Evolutionary conservation across 108 stramenopile species (phyloP), one percentile per base, ranked within the genome.

Genomic region (Fistulifera pelliculosa): DNA sequence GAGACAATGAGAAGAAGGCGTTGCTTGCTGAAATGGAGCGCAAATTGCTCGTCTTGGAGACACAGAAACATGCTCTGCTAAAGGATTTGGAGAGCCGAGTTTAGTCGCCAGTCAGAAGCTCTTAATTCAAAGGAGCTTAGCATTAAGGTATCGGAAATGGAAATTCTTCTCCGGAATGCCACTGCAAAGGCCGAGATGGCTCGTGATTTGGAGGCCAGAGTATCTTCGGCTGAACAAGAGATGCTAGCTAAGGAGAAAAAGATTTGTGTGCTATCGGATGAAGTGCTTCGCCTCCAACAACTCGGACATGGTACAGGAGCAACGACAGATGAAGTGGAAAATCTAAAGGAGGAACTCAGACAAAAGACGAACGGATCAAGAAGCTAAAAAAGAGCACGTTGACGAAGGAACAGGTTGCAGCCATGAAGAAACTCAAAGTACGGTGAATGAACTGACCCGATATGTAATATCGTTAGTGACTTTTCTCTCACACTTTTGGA

Each of bases 371-470:
- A 12, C 66, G 92, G 12, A 93, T 93, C 54, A 71, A 81, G 50
- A 85, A 89, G 54, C 80, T 93, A 13, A 79, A 89, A 56, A 70
- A 70, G 38, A 56, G 68, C 22, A 70, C 71, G 27, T 62, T 93
- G 39, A 93, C 92, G 22, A 87, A 81, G 51, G 81, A 80, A 41
- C 78, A 83, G 45, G 57, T 77, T 8, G 85, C 68, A 41, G 59
- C 64, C 19, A 64, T 89, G 25, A 79, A 83, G 52, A 82, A 87
- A 49, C 70, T 87, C 56, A 84, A 92, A 72, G 77, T 82, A 69
- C 6, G 31, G 3, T 3, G 6, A 35, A 35, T 35, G 8, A 54
- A 70, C 50, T 7, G n/a, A n/a, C n/a, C n/a, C 0, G 15, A 31
- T 21, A 27, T 23, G 13, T 51, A 23, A 24, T 41, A 11, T 62